Conservation (phyloP, 129 eudicot genomes). For the Lonicera japonica region DNA sequence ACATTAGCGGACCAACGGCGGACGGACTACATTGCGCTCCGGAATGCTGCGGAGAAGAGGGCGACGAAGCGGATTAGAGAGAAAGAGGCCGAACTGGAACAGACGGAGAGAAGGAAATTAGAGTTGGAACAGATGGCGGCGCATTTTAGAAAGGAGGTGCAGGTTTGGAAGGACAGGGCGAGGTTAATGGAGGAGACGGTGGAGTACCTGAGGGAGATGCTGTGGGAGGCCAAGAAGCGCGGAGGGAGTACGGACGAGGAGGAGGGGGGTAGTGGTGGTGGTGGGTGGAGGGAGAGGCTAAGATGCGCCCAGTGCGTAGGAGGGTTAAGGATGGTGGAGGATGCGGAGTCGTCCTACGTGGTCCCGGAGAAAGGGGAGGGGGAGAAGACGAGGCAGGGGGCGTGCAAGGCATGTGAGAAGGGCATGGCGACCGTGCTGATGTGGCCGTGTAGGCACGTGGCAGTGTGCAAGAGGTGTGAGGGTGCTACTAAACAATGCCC, state of each 20-base stretch:
- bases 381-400: not conserved
- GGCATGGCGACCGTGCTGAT: not conserved
- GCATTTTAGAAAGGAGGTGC: not conserved
- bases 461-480: not conserved
- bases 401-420: slow-evolving; percentile 7
- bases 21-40: not conserved
- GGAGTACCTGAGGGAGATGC: not conserved
- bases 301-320: too few species aligned
- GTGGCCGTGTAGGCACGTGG: slow-evolving; percentile 13
- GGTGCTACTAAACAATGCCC: not conserved
- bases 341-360: not conserved
- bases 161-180: not conserved
- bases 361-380: not conserved
- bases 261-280: too few species aligned
- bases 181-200: not conserved
- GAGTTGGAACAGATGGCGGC: slow-evolving; percentile 1
- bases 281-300: too few species aligned
- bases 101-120: not conserved
- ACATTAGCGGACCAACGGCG: not conserved
- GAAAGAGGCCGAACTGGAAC: slow-evolving; percentile 3
- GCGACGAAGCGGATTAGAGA: too few species aligned
- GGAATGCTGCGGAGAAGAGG: too few species aligned
- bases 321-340: too few species aligned
- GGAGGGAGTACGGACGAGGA: not conserved
- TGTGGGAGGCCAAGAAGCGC: not conserved